These are phyloP conservation scores for Boletus barrowsii DNA, from an alignment of 768 basidiomycete species.

Conservation along the genomic window DNA sequence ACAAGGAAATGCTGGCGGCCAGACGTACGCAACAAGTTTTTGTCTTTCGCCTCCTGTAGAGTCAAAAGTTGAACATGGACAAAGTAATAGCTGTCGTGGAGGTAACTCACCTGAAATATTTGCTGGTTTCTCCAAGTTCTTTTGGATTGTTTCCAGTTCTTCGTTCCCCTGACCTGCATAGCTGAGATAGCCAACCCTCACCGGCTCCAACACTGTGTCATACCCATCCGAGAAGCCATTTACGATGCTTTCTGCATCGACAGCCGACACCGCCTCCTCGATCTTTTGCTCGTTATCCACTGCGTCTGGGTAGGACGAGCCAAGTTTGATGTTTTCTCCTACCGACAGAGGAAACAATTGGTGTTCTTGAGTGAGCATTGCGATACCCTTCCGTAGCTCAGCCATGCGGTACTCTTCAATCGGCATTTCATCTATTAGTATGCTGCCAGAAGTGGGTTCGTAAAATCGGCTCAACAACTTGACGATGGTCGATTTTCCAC, in stretches of 20 bases:
- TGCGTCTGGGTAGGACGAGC: constrained; percentile 15
- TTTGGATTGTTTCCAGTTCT: constrained; percentile 13
- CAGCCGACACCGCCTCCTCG: constrained; percentile 27
- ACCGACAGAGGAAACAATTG: constrained; percentile 37
- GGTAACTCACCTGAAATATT: constrained; percentile 24
- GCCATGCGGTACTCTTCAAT: constrained; percentile 31
- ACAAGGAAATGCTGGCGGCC: not conserved
- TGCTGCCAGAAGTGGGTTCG: constrained; percentile 34
- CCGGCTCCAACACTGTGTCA: constrained; percentile 39
- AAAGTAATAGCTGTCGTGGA: not conserved
- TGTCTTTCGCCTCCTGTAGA: constrained; percentile 31
- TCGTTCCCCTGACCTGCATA: constrained; percentile 12
- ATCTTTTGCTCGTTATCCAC: constrained; percentile 16
- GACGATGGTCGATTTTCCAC: constrained; percentile 36
- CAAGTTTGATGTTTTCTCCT: constrained; percentile 41
- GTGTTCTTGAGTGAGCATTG: constrained; percentile 43
- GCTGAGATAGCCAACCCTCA: constrained; percentile 28
- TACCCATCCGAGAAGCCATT: constrained; percentile 36
- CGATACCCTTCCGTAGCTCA: constrained; percentile 37
- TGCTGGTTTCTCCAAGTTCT: constrained; percentile 17
- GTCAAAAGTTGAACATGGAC: not conserved
- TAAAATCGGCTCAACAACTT: constrained; percentile 39
- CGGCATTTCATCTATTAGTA: constrained; percentile 38
- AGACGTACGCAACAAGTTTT: constrained; percentile 26
- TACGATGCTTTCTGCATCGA: constrained; percentile 42